These are phyloP conservation scores for Neonectria hederae DNA, from an alignment of 2,329 filamentous ascomycete species.

Conservation along the genomic window DNA sequence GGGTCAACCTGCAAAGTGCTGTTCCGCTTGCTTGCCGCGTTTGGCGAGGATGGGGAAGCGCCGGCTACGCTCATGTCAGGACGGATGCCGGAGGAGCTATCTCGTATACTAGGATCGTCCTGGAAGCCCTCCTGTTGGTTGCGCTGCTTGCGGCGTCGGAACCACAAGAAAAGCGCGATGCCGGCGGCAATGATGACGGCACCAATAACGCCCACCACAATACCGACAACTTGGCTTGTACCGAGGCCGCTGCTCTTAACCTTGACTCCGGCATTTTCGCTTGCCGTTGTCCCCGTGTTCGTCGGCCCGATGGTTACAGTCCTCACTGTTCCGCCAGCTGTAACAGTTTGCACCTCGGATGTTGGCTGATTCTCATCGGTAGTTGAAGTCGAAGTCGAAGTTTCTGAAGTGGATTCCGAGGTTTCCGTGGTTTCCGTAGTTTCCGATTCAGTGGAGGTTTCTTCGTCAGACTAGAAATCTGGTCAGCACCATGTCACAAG, in stretches of 20 bases:
- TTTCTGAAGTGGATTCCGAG: slow-evolving; percentile 32
- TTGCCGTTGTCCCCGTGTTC: slow-evolving; percentile 31
- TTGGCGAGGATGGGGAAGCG: slow-evolving; percentile 45
- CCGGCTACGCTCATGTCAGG: slow-evolving; percentile 52
- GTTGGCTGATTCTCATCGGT: slow-evolving; percentile 20
- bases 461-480: slow-evolving; percentile 23
- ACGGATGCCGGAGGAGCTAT: slow-evolving; percentile 61
- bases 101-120: slow-evolving; percentile 57
- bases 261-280: slow-evolving; percentile 29
- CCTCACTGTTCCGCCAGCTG: slow-evolving; percentile 60
- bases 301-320: slow-evolving; percentile 65
- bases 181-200: slow-evolving; percentile 52
- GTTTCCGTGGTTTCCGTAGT: slow-evolving; percentile 20
- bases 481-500: slow-evolving; percentile 29
- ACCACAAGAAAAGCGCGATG: slow-evolving; percentile 53
- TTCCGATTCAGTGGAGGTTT: slow-evolving; percentile 3
- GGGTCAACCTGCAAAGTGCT: slow-evolving; percentile 68
- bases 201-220: slow-evolving; percentile 61
- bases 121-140: slow-evolving; percentile 55
- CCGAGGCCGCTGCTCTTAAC: slow-evolving; percentile 46
- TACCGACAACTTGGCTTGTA: slow-evolving; percentile 61
- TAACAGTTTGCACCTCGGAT: slow-evolving; percentile 62
- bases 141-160: slow-evolving; percentile 56
- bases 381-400: neutral
- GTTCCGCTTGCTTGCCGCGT: slow-evolving; percentile 58